Evolutionary conservation across 106 monocot genomes (phyloP).

Genomic region (Dioscorea dumetorum): DNA sequence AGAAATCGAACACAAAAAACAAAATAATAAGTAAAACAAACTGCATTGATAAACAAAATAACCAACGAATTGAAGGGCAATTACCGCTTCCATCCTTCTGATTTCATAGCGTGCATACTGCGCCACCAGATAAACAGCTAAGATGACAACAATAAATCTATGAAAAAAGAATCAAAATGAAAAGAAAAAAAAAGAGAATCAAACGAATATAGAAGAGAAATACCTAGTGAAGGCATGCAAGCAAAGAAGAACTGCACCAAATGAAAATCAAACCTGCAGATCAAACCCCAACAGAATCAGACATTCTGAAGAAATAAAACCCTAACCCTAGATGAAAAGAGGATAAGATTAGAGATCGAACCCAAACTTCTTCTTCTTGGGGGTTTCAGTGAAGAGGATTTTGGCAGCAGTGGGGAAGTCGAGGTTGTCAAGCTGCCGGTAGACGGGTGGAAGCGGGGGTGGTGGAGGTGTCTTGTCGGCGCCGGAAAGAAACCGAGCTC

Average conservation of each 20-base stretch:
- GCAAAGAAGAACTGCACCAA: slow-evolving; percentile 82
- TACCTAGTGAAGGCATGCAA: slow-evolving; percentile 81
- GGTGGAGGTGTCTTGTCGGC: not conserved
- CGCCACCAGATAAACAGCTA: slow-evolving; percentile 75
- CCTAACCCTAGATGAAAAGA: not conserved
- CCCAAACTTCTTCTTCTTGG: slow-evolving; percentile 75
- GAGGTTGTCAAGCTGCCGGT: slow-evolving; percentile 44
- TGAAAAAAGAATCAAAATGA: not conserved
- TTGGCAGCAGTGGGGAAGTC: slow-evolving; percentile 60
- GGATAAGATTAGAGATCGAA: not conserved
- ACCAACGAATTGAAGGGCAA: not conserved
- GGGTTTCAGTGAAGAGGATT: slow-evolving; percentile 65
- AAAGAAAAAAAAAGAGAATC: not conserved
- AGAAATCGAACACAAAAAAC: not conserved
- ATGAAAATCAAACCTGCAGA: slow-evolving; percentile 69
- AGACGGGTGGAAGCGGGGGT: slow-evolving; percentile 34
- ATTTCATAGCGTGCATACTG: slow-evolving; percentile 73
- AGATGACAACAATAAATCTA: slow-evolving; percentile 10
- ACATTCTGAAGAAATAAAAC: not conserved
- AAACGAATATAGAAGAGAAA: not conserved
- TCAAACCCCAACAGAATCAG: not conserved
- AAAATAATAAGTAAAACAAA: not conserved
- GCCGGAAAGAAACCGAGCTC: not conserved
- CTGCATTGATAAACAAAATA: not conserved
- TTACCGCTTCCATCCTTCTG: slow-evolving; percentile 73